These are phyloP conservation scores for Trypanosoma caninum DNA, from an alignment of 208 protist genomes.

Conservation along the genomic window DNA sequence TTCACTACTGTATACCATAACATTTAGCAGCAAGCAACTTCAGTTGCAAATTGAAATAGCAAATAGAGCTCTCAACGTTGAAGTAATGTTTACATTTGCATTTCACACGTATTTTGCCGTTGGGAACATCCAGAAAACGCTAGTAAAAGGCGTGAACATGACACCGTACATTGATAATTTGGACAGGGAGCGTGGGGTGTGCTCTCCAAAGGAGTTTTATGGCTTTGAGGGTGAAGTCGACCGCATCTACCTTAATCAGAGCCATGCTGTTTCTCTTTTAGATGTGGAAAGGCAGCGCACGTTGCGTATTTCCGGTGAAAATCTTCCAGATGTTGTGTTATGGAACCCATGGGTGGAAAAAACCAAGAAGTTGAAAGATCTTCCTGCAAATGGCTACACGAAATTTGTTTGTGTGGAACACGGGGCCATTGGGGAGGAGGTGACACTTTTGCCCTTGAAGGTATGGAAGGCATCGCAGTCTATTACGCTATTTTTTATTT, in stretches of 20 bases:
- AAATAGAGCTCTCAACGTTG: conserved; percentile 41
- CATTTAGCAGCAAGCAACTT: conserved; percentile 56
- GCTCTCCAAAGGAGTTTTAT: conserved; percentile 5
- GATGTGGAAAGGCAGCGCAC: conserved; percentile 32
- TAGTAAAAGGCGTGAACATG: conserved; percentile 67
- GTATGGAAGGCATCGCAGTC: conserved; percentile 15
- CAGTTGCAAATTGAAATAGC: conserved; percentile 57
- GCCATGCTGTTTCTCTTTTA: conserved; percentile 44
- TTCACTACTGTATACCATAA: conserved; percentile 60
- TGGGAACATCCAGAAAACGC: conserved; percentile 40
- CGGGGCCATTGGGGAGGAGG: conserved; percentile 54
- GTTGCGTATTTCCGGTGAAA: conserved; percentile 40
- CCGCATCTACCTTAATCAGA: conserved; percentile 67
- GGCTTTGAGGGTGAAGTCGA: conserved; percentile 48
- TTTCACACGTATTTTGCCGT: conserved; percentile 90
- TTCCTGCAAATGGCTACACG: conserved; percentile 73
- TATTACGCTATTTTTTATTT: conserved; percentile 2
- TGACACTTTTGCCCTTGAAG: conserved; percentile 9
- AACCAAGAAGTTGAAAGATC: conserved; percentile 60
- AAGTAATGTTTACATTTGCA: conserved; percentile 63
- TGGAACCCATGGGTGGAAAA: conserved; percentile 88
- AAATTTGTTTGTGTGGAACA: conserved; percentile 87
- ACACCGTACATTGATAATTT: conserved; percentile 70
- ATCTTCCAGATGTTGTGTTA: conserved; percentile 72
- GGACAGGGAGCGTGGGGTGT: background rate